Conservation (phyloP, 805 yeast species). For the Candida vartiovaarae region DNA sequence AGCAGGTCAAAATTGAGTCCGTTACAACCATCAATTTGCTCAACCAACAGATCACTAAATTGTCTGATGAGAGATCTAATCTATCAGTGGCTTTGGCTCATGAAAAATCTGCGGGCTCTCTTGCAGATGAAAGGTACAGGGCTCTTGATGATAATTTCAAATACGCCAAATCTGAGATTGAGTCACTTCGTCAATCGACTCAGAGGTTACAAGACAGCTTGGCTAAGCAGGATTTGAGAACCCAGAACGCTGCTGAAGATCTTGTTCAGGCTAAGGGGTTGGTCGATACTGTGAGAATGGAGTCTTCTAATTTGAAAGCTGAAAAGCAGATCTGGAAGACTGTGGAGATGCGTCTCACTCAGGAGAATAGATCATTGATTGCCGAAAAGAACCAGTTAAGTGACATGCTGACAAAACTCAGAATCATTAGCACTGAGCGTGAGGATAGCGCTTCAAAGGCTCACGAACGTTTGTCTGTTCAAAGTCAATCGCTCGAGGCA, state of each 20-base stretch:
- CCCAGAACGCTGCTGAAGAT: slow-evolving; percentile 45
- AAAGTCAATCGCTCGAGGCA: slow-evolving; percentile 41
- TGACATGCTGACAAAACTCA: slow-evolving; percentile 51
- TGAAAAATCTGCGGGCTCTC: slow-evolving; percentile 44
- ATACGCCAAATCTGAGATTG: slow-evolving; percentile 37
- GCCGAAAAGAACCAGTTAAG: slow-evolving; percentile 55
- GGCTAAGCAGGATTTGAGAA: slow-evolving; percentile 40
- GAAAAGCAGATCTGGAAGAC: slow-evolving; percentile 48
- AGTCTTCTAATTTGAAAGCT: slow-evolving; percentile 40
- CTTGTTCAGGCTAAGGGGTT: slow-evolving; percentile 44
- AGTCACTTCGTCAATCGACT: slow-evolving; percentile 34
- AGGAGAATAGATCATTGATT: slow-evolving; percentile 44
- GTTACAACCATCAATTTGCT: slow-evolving; percentile 43
- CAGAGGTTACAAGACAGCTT: slow-evolving; percentile 35
- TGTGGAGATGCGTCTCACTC: slow-evolving; percentile 41
- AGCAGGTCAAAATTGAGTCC: slow-evolving; percentile 27
- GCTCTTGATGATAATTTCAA: slow-evolving; percentile 33
- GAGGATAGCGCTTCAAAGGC: slow-evolving; percentile 44
- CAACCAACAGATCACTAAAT: slow-evolving; percentile 35
- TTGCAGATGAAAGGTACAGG: slow-evolving; percentile 46
- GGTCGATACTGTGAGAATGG: slow-evolving; percentile 37
- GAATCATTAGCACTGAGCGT: slow-evolving; percentile 54
- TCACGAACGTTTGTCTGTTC: slow-evolving; percentile 40
- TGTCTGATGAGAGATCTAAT: slow-evolving; percentile 38
- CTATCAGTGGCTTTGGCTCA: slow-evolving; percentile 44